Evolutionary conservation across 1,284 basidiomycete genomes (phyloP).

Genomic region (Microbotryum scabiosae): DNA sequence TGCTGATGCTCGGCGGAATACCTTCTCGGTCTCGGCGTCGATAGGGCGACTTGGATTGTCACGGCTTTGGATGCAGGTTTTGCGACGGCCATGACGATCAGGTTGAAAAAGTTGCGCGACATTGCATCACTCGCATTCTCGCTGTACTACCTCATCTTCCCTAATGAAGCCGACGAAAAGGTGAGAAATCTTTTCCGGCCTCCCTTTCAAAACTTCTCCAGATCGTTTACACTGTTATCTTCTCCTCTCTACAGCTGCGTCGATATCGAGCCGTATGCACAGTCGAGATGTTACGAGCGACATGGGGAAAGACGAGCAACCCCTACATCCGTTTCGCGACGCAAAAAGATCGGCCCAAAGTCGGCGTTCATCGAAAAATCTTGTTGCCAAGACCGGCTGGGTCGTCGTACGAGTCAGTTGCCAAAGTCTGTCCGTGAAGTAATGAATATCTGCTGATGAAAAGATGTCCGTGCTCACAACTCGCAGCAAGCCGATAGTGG

Average conservation of each 20-base stretch:
- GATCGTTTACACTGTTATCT: neutral
- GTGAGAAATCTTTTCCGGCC: constrained; percentile 41
- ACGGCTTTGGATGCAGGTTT: constrained; percentile 96
- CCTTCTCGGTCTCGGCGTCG: neutral
- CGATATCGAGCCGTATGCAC: constrained; percentile 85
- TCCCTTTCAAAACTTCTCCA: neutral
- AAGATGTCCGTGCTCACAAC: neutral
- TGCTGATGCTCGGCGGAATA: neutral
- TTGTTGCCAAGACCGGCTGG: constrained; percentile 68
- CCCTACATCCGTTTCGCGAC: constrained; percentile 71
- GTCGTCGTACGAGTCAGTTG: constrained; percentile 52
- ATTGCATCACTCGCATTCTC: constrained; percentile 56
- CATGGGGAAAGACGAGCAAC: constrained; percentile 92
- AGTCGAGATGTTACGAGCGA: constrained; percentile 85
- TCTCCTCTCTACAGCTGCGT: constrained; percentile 54
- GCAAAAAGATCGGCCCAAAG: constrained; percentile 48
- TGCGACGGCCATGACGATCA: constrained; percentile 85
- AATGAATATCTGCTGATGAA: no score
- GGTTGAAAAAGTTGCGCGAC: constrained; percentile 86
- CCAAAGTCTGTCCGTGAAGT: neutral
- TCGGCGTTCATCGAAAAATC: constrained; percentile 66
- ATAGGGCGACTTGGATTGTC: constrained; percentile 90
- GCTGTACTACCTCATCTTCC: constrained; percentile 86
- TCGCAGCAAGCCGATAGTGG: constrained; percentile 63
- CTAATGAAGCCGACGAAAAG: constrained; percentile 89